Base-by-base conservation (phyloP, 352 stramenopile genomes). In the Lagenidium giganteum region DNA sequence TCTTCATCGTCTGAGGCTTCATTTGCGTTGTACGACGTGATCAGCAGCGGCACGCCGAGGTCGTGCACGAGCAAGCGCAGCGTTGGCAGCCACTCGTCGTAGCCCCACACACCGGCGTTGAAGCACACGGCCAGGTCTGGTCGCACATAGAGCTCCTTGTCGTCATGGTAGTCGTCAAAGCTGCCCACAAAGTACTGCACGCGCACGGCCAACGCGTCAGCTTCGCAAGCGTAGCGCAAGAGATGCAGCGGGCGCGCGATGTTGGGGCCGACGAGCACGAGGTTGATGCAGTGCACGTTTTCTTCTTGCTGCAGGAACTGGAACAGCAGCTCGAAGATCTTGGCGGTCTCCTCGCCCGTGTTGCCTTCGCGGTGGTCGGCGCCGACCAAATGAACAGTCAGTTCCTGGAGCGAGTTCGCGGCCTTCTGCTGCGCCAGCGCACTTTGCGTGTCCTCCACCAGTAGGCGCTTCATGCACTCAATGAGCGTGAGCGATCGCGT, bases 21-120 rank as follows among this genome's bases (percentile, higher is more conserved):
- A 54, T 83, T 66, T 42, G 71, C 58, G 47, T 95, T 95, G 61
- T 95, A 95, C 27, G 71, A 88, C 24, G 83, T 95, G 41, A 95
- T 65, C 35, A 95, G 46, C 31, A 90, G 54, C 22, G 81, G 81
- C 26, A 73, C 64, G 20, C 57, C 46, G 13, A 83, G 57, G 17
- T 69, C 66, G 23, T 62, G 52, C 31, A 92, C 61, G 40, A 93
- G 70, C 29, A 84, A 50, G 36, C 49, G 47, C 18, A 95, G 67
- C 16, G 81, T 82, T 17, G 81, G 81, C 8, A 87, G 42, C 83
- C 83, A 95, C 48, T 90, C 65, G 50, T 95, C 79, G 51, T 95
- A 95, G 29, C 83, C 83, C 83, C 83, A 95, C 21, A 95, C 75
- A 4, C 83, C 83, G 12, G 83, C 83, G 35, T 95, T 93, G 45